These are phyloP conservation scores for Cicer bijugum DNA, from an alignment of 306 rosid genomes.

Conservation along the genomic window DNA sequence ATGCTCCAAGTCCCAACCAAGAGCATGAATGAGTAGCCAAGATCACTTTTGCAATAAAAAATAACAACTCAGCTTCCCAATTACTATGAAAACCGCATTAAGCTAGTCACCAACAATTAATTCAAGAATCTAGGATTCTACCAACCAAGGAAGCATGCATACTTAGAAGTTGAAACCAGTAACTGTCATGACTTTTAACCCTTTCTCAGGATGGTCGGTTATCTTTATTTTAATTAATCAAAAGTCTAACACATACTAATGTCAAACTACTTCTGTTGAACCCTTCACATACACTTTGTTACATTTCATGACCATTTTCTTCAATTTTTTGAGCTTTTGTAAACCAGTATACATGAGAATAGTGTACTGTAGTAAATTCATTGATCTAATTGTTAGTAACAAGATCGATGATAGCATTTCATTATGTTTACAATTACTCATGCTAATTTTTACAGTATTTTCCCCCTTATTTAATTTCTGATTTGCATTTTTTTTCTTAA, in stretches of 20 bases:
- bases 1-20: constrained; percentile 24
- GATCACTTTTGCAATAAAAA: neutral
- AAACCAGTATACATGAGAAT: neutral
- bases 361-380: neutral
- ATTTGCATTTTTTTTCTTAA: neutral
- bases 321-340: neutral
- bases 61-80: neutral
- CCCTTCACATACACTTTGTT: neutral
- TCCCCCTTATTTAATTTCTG: neutral
- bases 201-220: too few relatives aligned
- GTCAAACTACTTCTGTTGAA: neutral
- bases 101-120: constrained; percentile 5
- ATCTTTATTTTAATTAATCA: too few relatives aligned
- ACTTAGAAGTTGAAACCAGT: neutral
- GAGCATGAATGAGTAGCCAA: neutral
- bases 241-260: neutral
- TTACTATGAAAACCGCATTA: neutral
- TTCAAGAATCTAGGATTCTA: neutral
- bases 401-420: neutral
- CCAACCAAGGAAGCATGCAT: neutral
- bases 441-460: neutral
- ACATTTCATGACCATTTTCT: neutral
- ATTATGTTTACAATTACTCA: neutral
- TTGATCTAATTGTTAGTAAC: neutral
- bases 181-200: neutral